Evolutionary conservation across 2,329 filamentous ascomycete genomes (phyloP), one percentile per base, ranked within the genome.

Genomic region (Trichoderma oligosporum): DNA sequence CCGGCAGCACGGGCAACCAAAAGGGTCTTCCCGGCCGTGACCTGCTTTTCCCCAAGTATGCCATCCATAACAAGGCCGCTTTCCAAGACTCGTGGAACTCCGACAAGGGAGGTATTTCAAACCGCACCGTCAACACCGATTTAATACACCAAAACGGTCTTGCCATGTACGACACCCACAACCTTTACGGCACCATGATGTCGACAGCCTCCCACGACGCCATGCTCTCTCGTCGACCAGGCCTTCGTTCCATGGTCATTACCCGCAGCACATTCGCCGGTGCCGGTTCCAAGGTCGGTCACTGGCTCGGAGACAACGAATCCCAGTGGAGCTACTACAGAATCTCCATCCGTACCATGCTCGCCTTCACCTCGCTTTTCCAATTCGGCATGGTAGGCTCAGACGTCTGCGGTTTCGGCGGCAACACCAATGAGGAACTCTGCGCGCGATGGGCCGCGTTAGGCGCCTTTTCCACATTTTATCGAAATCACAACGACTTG

Each of bases 151-250:
- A 82, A 44, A 87, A 89, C 63, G 89, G 88, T 4, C 77, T 83
- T 1, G 70, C 82, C 38, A 87, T 95, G 67, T 96, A 96, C 67
- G 89, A 95, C 67, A 83, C 89, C 24, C 91, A 96, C 76, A 94
- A 89, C 66, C 73, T 94, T 1, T 93, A 80, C 65, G 89, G 89
- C 0, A 80, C 88, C 65, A 84, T 87, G 68, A 88, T 92, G 62
- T 76, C 91, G 57, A 87, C 88, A 59, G 87, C 88, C 8, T 94
- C 90, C 0, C 90, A 91, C 67, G 74, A 86, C 45, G 88, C 84
- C 57, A 81, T 94, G 29, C 74, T 86, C 3, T 69, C 76, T 2
- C 76, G 89, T 16, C 82, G 83, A 59, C 83, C 87, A 0, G 77
- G 74, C 12, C 88, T 88, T 69, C 84, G 91, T 0, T 91, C 91